Base-by-base conservation (phyloP, 768 basidiomycete genomes). In the Lactarius sanguifluus region DNA sequence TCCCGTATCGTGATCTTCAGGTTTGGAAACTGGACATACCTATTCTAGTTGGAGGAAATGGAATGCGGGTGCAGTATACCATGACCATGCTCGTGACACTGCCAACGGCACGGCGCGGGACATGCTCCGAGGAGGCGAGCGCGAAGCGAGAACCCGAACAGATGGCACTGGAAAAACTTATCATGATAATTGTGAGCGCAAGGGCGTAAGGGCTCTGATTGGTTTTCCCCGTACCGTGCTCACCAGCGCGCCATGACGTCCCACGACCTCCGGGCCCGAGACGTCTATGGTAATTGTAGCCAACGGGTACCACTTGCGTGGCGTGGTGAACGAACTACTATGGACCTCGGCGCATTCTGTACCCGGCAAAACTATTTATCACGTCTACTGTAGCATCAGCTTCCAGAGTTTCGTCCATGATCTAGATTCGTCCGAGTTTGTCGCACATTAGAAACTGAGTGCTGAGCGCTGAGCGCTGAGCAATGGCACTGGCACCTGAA, bases 381-480 rank as follows among this genome's bases (percentile, higher is more conserved):
- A 23, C 45, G 45, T 47, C 45, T 30, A 30, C 28, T 30, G 28
- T 47, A 47, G n/a, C 20, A 47, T 47, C 45, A 47, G 45, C n/a
- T 47, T n/a, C 45, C 45, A 47, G n/a, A 47, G 45, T 47, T n/a
- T 20, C 20, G 8, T 12, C 45, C 45, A 47, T n/a, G n/a, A n/a
- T 47, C 45, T n/a, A 47, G n/a, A 47, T 47, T 47, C 10, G n/a
- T 47, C 45, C 45, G 45, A 47, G 45, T 47, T 47, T 47, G 45
- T 47, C 45, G 45, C 41, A 47, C 10, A 47, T 47, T 47, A 23
- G 45, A 47, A 41, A 47, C 45, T n/a, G 45, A 47, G 45, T 23
- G 0, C 45, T 47, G 45, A 47, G 45, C 45, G 10, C 45, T n/a
- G 45, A 45, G 34, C 34, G 34, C 34, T 9, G 34, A 34, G 45